Evolutionary conservation across 73 alveolate species (phyloP).

Genomic region (Urostyla sp.): DNA sequence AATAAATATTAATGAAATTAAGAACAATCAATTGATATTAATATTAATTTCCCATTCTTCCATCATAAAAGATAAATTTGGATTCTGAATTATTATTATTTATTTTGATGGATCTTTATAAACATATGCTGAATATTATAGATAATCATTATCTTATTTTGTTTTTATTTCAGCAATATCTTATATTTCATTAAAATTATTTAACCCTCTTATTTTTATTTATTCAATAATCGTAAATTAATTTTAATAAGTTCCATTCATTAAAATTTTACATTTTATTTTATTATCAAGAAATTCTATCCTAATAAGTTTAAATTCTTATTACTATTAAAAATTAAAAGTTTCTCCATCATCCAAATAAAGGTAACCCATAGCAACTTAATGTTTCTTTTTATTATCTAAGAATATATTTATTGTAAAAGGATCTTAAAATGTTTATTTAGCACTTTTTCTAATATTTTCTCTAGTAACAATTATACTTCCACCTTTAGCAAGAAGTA

Average conservation of each 20-base stretch:
- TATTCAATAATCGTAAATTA: neutral
- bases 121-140: too few relatives aligned
- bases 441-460: constrained; percentile 42
- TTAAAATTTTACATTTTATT: neutral
- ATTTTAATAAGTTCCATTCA: neutral
- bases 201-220: neutral
- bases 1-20: too few relatives aligned
- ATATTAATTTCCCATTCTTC: too few relatives aligned
- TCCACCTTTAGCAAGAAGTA: constrained; percentile 64
- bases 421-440: constrained; percentile 26
- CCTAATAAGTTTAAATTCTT: neutral
- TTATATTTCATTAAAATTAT: neutral
- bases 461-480: constrained; percentile 56
- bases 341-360: constrained; percentile 78
- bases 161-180: neutral
- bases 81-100: too few relatives aligned
- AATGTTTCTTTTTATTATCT: constrained; percentile 20
- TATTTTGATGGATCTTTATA: too few relatives aligned
- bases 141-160: neutral
- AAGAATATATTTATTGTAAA: constrained; percentile 53
- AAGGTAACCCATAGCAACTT: constrained; percentile 61
- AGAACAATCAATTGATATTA: too few relatives aligned
- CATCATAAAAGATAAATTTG: too few relatives aligned
- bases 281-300: neutral
- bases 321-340: constrained; percentile 31